Conservation (phyloP, 2,329 filamentous ascomycete genomes). For the Apiospora marii region DNA sequence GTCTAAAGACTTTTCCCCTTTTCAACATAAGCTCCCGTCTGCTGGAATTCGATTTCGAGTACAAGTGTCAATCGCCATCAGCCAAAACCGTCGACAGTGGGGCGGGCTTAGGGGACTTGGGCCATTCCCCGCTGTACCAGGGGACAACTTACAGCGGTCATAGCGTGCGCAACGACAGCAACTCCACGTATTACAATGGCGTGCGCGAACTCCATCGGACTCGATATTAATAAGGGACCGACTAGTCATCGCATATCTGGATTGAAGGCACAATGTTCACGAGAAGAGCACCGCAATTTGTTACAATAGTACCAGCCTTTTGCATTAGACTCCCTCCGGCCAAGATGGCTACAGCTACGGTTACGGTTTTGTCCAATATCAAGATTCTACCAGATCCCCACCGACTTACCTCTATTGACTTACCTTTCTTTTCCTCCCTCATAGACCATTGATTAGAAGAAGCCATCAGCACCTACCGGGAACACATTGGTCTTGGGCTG, state of each 20-base stretch:
- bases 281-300: not conserved
- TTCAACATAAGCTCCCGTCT: not conserved
- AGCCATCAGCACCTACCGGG: not conserved
- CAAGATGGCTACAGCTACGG: not conserved
- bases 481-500: not conserved
- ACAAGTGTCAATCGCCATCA: not conserved
- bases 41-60: not conserved
- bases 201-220: not conserved
- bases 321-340: not conserved
- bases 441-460: not conserved
- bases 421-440: not conserved
- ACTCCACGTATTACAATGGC: not conserved
- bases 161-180: not conserved
- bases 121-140: not conserved
- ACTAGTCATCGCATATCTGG: not conserved
- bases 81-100: not conserved
- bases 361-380: not conserved
- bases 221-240: not conserved
- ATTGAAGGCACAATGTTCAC: not conserved
- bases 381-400: not conserved
- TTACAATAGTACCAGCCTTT: slow-evolving; percentile 12
- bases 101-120: too few relatives aligned
- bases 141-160: not conserved
- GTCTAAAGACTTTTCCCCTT: not conserved
- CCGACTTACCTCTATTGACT: slow-evolving; percentile 6